Evolutionary conservation across 2,329 filamentous ascomycete genomes (phyloP), one percentile per base, ranked within the genome.

Genomic region (Plectosphaerella plurivora): DNA sequence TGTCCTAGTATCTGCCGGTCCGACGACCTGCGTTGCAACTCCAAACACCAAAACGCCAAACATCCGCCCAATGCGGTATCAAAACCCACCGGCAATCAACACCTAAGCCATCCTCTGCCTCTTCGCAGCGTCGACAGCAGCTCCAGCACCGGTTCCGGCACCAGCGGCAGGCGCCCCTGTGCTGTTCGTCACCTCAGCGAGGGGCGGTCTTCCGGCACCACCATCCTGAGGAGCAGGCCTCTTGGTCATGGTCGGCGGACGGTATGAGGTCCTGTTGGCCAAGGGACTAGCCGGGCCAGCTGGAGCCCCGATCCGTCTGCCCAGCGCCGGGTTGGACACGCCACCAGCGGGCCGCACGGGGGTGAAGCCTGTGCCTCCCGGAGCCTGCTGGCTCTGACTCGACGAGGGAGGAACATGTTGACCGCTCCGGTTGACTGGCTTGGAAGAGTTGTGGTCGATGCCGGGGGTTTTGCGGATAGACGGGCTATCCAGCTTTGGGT

Each of bases 401-500:
- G 65, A 63, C 2, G 59, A 35, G 1, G 77, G 74, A 1, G 76
- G 65, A 1, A 83, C 72, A 53, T 84, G 80, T 56, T 80, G 74
- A 0, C 76, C 71, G 45, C 74, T 77, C 56, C 78, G 81, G 4
- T 78, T 79, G 2, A 96, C 72, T 0, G 91, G 90, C 50, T 87
- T 86, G 5, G 88, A 92, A 49, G 83, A 86, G 20, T 73, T 84
- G 63, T 95, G 90, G 62, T 97, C 91, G 39, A 97, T 81, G 3
- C 92, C 92, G 0, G 88, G 88, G 0, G 93, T 97, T 65, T 93
- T 92, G 55, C 90, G 83, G 63, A 96, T 91, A 1, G 91, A 94
- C 0, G 92, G 91, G 55, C 86, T 90, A 61, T 92, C 87, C 6
- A 84, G 78, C 53, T 84, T 84, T 3, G 87, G 88, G 60, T 92